Base-by-base conservation (phyloP, 768 basidiomycete genomes). In the Rhodotorula graminis region DNA sequence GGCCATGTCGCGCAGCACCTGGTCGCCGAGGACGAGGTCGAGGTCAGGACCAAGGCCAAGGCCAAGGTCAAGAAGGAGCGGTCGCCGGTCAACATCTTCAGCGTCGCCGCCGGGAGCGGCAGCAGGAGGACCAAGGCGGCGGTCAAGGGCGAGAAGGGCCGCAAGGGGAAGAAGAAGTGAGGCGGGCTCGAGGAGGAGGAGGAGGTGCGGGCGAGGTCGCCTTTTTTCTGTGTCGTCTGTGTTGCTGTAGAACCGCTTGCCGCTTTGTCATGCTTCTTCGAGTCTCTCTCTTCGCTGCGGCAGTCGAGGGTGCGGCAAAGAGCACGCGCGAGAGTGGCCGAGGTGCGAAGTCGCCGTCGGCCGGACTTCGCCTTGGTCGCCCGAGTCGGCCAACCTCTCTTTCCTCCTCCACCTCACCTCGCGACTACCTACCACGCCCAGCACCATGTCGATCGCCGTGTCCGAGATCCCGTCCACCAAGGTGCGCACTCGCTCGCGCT, bases 391-490 rank as follows among this genome's bases (percentile, higher is more conserved):
- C n/a, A n/a, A n/a, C 27, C 53, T 9, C 14, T 16, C 14, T 55
- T 29, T 53, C 27, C 29, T 1, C 14, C 53, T 11, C 53, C 10
- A 14, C 27, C 29, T 15, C 11, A 14, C n/a, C 52, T 55, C 53
- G 29, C 16, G n/a, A 15, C 25, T 56, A 27, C 19, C 57, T 31
- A 23, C 25, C 37, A 19, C 52, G 25, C 8, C 2, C 37, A 7
- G n/a, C 7, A 65, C 49, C 44, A 74, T 74, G 73, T 14, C 73
- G 16, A 66, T 74, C 60, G 73, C 73, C 25, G 56, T 70, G 42
- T n/a, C 50, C 19, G 73, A 67, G n/a, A 68, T 67, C 59, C 44
- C 65, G 14, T 67, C 69, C 29, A 49, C 59, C 61, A 46, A 58
- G 55, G 72, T 70, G 27, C 27, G 67, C 61, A 29, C 64, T 29